phyloP scores from a whole-genome alignment of 257 asterid genomes.

The Solanum arcanum region DNA sequence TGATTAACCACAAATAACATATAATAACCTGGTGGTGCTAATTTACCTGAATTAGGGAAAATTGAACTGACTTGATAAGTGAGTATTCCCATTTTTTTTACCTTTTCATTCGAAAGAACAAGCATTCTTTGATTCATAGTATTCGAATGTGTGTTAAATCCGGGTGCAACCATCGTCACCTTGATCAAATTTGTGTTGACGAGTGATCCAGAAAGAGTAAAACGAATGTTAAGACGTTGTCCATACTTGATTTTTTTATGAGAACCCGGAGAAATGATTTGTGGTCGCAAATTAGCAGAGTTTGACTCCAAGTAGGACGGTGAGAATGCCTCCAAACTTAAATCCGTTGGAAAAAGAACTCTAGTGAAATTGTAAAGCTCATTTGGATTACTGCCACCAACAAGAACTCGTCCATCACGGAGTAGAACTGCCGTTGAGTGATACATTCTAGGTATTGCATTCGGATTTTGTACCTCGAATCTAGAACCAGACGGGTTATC shows the following conservation, averaged over 20 bases:
- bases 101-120: not conserved
- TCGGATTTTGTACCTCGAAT: constrained; percentile 14
- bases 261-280: not conserved
- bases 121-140: constrained; percentile 37
- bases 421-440: constrained; percentile 26
- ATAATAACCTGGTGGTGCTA: not conserved
- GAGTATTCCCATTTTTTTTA: not conserved
- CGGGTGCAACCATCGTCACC: constrained; percentile 26
- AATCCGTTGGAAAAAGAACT: constrained; percentile 19
- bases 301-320: constrained; percentile 13
- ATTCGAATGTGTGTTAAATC: constrained; percentile 29
- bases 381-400: constrained; percentile 33
- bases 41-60: not conserved
- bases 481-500: not conserved
- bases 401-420: constrained; percentile 29
- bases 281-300: constrained; percentile 3
- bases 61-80: not conserved
- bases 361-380: not conserved
- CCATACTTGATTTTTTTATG: constrained; percentile 6
- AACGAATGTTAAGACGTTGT: not conserved
- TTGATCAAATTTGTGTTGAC: not conserved
- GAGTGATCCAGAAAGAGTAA: not conserved
- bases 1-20: not conserved
- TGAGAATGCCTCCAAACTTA: constrained; percentile 20
- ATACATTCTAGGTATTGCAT: constrained; percentile 23